Evolutionary conservation across 768 basidiomycete genomes (phyloP), one percentile per base, ranked within the genome.

Genomic region (Podaxis carcinomalis): DNA sequence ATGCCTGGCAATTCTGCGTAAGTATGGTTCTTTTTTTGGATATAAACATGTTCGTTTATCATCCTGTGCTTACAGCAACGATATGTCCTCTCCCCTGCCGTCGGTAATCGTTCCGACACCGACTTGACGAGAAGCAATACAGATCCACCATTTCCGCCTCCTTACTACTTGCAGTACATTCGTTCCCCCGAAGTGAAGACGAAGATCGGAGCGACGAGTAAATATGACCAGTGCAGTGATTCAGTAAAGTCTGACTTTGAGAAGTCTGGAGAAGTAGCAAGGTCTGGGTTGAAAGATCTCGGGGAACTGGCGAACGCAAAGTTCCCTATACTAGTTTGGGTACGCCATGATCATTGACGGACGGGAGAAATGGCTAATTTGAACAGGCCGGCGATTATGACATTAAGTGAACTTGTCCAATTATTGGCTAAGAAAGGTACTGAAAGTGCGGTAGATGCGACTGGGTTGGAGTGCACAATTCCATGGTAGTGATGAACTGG

Each of bases 401-500:
- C 42, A 59, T 59, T 23, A 51, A 51, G 57, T 23, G 21, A 13
- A 7, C n/a, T 21, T 16, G 36, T 13, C 37, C 37, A 37, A 23
- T 39, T 39, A 2, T 4, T 39, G 5, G 37, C 1, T 13, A 14
- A 37, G 19, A n/a, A 10, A 5, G 1, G 11, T 25, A 3, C 16
- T 58, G 49, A 58, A 13, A 2, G 23, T 14, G 21, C 2, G 21
- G 6, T 40, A 59, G 57, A n/a, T 51, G 50, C 50, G 42, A 59
- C 57, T 59, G 57, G 57, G 9, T 59, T n/a, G 57, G 57, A 28
- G 28, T 59, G 11, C 46, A 59, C 27, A 6, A 51, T 32, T 51
- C 57, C 13, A 54, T 61, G 42, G 53, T 49, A 16, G 53, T 52
- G 23, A 49, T 55, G 59, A 55, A 49, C 46, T 55, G 53, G 59